Evolutionary conservation across 352 stramenopile species (phyloP), one percentile per base, ranked within the genome.

Genomic region (Phytopythium chamaehyphon): DNA sequence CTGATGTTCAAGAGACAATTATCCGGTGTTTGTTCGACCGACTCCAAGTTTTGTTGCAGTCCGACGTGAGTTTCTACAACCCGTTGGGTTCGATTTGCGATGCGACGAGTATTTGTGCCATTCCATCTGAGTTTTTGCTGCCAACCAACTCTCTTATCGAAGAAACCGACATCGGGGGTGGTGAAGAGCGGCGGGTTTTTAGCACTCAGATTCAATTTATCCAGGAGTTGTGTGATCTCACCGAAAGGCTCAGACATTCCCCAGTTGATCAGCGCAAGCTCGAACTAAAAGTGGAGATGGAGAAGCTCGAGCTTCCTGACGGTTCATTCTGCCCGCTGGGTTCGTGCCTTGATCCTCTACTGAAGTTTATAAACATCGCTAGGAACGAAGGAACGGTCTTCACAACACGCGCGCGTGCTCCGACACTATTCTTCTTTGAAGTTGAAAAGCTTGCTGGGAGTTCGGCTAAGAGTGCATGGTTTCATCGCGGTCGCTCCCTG

Each of bases 361-460:
- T 80, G 48, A 69, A 74, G 2, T 70, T 93, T 45, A 56, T 91
- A 42, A 70, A 65, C 11, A 88, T 91, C 42, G 76, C 66, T 35
- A 62, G 71, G 42, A 62, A 70, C 16, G 83, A 93, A 71, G 83
- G 86, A 26, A 87, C 83, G 0, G 83, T 95, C 19, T 95, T 95
- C 57, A 90, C 82, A n/a, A 95, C 86, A 0, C 84, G 80, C n/a
- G 83, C 86, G 14, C 73, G 86, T 15, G 86, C 86, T 12, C 86
- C 86, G 15, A 91, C 79, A 18, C 62, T 94, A 11, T 60, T 95
- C 44, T 90, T 88, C 53, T 95, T 92, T 57, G 86, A 95, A 47
- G 85, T 95, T 16, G 73, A 86, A 40, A 64, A 64, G 28, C 59
- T 86, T 19, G 64, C 55, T 18, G 67, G 51, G 18, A 50, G 64